phyloP scores from a whole-genome alignment of 1,139 yeast genomes.

The Taiozyma sp. region DNA sequence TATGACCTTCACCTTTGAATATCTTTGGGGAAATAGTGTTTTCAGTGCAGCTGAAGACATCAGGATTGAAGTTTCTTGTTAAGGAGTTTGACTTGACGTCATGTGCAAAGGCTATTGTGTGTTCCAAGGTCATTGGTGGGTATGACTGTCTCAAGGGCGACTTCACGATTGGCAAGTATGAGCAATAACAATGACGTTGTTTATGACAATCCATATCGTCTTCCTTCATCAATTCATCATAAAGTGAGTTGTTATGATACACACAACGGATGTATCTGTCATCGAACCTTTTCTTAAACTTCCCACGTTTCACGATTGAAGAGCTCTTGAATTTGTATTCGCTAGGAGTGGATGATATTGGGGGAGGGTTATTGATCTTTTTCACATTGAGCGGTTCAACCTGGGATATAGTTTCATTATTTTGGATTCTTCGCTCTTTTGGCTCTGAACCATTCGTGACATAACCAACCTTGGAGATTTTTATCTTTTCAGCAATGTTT shows the following conservation, averaged over 20 bases:
- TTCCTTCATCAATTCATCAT: neutral
- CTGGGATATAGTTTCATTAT: neutral
- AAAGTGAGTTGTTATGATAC: neutral
- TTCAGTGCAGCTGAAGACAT: neutral
- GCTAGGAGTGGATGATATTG: neutral
- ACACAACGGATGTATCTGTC: slow-evolving; percentile 18
- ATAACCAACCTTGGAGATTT: neutral
- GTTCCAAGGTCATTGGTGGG: neutral
- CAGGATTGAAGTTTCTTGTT: neutral
- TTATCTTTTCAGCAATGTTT: neutral
- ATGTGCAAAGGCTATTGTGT: neutral
- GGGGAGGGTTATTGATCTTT: neutral
- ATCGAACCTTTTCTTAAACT: slow-evolving; percentile 21
- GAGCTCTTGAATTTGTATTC: slow-evolving; percentile 1
- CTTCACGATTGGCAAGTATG: slow-evolving; percentile 13
- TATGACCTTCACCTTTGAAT: neutral
- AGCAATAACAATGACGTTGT: slow-evolving; percentile 18
- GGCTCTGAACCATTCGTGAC: neutral
- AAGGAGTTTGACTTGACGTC: neutral
- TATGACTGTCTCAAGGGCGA: slow-evolving; percentile 17
- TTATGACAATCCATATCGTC: neutral
- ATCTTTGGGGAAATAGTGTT: neutral
- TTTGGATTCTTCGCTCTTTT: neutral
- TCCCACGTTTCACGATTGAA: slow-evolving; percentile 16
- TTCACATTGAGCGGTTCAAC: neutral